Evolutionary conservation across 2,329 filamentous ascomycete genomes (phyloP).

Genomic region (Neofusicoccum cordaticola): DNA sequence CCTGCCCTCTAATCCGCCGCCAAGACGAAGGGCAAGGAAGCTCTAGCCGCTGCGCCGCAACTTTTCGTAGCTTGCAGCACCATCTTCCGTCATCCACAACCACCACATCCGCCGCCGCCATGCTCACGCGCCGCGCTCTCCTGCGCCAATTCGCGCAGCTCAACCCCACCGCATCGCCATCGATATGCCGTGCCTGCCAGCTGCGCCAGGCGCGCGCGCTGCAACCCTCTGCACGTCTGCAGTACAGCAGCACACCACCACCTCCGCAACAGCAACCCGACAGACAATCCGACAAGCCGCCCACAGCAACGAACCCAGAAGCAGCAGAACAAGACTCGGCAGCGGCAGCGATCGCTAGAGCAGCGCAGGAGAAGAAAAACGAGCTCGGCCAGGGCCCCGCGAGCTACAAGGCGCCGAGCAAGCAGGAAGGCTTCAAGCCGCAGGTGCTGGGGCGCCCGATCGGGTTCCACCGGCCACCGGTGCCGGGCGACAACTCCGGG

Average conservation of each 20-base stretch:
- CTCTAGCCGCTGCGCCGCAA: neutral
- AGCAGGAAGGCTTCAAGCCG: conserved; percentile 45
- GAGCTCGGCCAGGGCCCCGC: conserved; percentile 11
- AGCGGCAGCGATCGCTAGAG: neutral
- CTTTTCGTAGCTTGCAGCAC: neutral
- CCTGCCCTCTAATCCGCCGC: too few relatives aligned
- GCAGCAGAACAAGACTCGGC: neutral
- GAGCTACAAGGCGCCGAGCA: conserved; percentile 13
- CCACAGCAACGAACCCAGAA: neutral
- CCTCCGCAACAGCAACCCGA: neutral
- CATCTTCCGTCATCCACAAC: neutral
- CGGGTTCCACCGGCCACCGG: conserved; percentile 72
- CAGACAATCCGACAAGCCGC: neutral
- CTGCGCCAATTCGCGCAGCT: neutral
- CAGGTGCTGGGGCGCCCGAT: conserved; percentile 68
- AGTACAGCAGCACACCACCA: neutral
- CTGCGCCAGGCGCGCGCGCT: neutral
- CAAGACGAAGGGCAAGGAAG: too few relatives aligned
- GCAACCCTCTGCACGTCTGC: neutral
- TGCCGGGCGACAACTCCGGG: conserved; percentile 77
- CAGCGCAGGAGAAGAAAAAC: neutral
- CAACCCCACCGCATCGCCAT: neutral
- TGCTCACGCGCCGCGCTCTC: conserved; percentile 3
- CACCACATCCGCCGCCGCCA: neutral
- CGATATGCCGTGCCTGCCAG: conserved; percentile 8